Evolutionary conservation across 1,284 basidiomycete species (phyloP).

Genomic region (Naganishia albida): DNA sequence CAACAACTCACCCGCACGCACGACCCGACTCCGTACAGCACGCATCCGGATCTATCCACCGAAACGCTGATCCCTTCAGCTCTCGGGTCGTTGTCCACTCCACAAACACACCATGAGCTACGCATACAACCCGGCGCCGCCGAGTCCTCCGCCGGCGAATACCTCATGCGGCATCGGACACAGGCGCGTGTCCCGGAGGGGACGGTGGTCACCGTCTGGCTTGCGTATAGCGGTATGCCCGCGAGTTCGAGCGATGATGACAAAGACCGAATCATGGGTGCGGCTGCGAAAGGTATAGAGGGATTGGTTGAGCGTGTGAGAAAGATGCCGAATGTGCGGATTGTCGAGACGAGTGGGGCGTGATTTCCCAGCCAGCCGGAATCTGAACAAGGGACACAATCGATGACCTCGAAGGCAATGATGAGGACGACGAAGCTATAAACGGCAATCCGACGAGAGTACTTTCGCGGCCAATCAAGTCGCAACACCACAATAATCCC

Average conservation of each 20-base stretch:
- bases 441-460: too few species aligned
- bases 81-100: not conserved
- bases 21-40: too few species aligned
- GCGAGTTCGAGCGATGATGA: not conserved
- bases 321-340: not conserved
- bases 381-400: too few species aligned
- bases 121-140: not conserved
- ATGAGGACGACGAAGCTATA: too few species aligned
- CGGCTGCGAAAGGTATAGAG: not conserved
- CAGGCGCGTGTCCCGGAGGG: not conserved
- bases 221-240: not conserved
- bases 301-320: not conserved
- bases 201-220: not conserved
- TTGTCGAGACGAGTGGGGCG: not conserved
- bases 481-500: too few species aligned
- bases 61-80: not conserved
- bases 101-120: not conserved
- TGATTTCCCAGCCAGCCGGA: too few species aligned
- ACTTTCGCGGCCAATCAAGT: too few species aligned
- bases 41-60: not conserved
- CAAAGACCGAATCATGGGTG: not conserved
- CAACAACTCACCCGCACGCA: not conserved
- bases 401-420: too few species aligned
- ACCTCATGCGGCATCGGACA: not conserved
- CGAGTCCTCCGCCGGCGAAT: not conserved